These are phyloP conservation scores for Suillus hirtellus DNA, from an alignment of 768 basidiomycete species.

Conservation along the genomic window DNA sequence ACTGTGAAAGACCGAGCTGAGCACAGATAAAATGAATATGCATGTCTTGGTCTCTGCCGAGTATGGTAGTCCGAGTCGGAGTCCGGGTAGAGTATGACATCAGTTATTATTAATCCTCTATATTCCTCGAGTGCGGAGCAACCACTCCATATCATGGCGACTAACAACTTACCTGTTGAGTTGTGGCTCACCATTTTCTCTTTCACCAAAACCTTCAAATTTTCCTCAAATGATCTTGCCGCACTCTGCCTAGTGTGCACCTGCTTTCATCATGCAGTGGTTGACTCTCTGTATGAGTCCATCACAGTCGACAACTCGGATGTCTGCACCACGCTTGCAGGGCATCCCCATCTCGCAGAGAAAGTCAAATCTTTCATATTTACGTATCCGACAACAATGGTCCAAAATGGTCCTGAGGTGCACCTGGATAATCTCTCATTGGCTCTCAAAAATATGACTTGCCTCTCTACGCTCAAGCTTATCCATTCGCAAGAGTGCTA, in stretches of 20 bases:
- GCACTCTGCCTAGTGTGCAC: background rate
- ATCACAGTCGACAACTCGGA: background rate
- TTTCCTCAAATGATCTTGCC: background rate
- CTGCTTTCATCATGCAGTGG: background rate
- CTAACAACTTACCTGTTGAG: background rate
- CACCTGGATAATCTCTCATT: background rate
- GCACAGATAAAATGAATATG: background rate
- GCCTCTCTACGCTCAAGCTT: background rate
- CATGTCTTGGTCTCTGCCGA: too few species aligned
- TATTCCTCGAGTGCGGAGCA: too few species aligned
- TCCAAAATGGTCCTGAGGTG: background rate
- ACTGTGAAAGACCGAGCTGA: slow-evolving; percentile 29
- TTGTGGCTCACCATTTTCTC: background rate
- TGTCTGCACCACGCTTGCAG: background rate
- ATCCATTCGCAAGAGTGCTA: background rate
- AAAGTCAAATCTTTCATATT: background rate
- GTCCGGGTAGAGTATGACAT: too few species aligned
- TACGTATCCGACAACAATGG: background rate
- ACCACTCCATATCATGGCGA: too few species aligned
- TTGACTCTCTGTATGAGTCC: background rate
- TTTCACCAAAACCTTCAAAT: background rate
- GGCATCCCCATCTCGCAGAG: background rate
- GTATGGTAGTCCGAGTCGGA: too few species aligned
- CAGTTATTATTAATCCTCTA: too few species aligned
- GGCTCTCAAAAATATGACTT: background rate